Base-by-base conservation (phyloP, 1,284 basidiomycete species). In the Pseudozyma thailandica region DNA sequence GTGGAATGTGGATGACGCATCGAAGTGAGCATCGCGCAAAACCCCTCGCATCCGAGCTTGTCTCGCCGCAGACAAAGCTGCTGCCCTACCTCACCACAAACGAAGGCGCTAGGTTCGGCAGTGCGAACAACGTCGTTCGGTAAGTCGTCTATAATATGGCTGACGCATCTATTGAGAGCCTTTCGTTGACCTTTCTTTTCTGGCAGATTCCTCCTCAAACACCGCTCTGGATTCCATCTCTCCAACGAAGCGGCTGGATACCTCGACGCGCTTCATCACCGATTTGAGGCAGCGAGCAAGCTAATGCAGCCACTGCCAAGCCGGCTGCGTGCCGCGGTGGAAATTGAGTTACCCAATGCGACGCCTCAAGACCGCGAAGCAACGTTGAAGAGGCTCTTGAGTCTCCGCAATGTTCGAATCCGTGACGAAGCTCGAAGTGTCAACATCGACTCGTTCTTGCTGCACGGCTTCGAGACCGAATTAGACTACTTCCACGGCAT, bases 261-360 rank as follows among this genome's bases (percentile, higher is more conserved):
- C 20, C 46, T 64, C 6, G 7, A 26, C 9, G 61, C 45, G 10
- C 54, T 64, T 6, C 7, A 39, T 15, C 4, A 2, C 9, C 61
- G 61, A 0, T 57, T 64, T 15, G 8, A 21, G 26, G 16, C 6
- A 27, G 57, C 42, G 30, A 16, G 31, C n/a, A 3, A 23, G 10
- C n/a, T 53, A 38, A 41, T 64, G 50, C 39, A 26, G 5, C 54
- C 61, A 5, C 25, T 57, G 28, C 54, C 54, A 1, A 35, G 39
- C 21, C 6, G 9, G 13, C 5, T 50, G 4, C 5, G 18, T 6
- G 15, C 8, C 2, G 0, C 2, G 3, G 42, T 47, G 0, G 26
- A 7, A 20, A 26, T 1, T 7, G 28, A 15, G 2, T 10, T 1
- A n/a, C 37, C 18, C 3, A 10, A 43, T 6, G 23, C 28, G 1